Base-by-base conservation (phyloP, 257 asterid species). In the Nyctanthes arbortristis region DNA sequence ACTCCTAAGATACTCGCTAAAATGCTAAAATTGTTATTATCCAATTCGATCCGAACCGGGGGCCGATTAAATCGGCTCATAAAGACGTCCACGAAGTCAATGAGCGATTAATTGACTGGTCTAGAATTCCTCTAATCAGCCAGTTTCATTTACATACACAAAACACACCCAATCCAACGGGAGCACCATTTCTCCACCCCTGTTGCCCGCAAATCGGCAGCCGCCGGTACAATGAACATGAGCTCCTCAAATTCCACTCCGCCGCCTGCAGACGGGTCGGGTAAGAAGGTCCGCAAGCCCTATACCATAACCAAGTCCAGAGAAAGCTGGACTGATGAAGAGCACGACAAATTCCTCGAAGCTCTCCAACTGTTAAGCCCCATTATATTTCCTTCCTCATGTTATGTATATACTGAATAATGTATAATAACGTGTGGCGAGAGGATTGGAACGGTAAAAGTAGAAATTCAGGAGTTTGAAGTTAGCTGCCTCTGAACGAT, bases 251-350 rank as follows among this genome's bases (percentile, higher is more conserved):
- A 74, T 76, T 30, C 77, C 70, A 4, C 81, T 2, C 67, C 70
- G 29, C 68, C 54, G 24, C 54, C 24, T 43, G 24, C 54, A 1
- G 87, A 84, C 54, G 77, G 70, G 13, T 80, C 86, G 10, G 79
- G 81, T 22, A 90, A 90, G 88, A 90, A 88, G 79, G 72, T 88
- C 49, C 74, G 97, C 1, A 90, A 90, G 75, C 96, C 97, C 4
- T 90, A 90, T 86, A 90, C 97, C 74, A 90, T 90, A 58, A 86
- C 91, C 49, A 90, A 90, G 87, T 90, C 96, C 64, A 82, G 97
- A 65, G 93, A 90, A 72, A 90, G 96, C 81, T 90, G 97, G 96
- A 86, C 89, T 1, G 96, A 88, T 25, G 97, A 90, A 75, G 97
- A 90, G 79, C 96, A 90, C 70, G 96, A 90, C 80, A 90, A 90